These are phyloP conservation scores for Phoma sp. DNA, from an alignment of 2,329 filamentous ascomycete genomes.

Conservation along the genomic window DNA sequence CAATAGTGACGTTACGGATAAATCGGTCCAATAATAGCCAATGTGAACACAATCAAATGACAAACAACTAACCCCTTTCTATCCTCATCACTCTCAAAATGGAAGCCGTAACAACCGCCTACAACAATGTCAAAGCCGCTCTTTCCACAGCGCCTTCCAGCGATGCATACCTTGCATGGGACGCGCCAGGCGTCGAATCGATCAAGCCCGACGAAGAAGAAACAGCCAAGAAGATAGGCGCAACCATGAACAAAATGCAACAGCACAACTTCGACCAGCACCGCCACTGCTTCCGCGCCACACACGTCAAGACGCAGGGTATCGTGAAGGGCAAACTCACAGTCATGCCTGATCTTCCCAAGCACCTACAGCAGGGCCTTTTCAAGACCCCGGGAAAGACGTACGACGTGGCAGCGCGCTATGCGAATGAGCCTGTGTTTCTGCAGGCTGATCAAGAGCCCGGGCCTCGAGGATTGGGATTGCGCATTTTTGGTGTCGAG, in stretches of 20 bases:
- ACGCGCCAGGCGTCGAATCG: slow-evolving; percentile 44
- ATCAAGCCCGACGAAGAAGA: slow-evolving; percentile 42
- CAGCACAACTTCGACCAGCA: slow-evolving; percentile 51
- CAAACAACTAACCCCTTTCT: not conserved
- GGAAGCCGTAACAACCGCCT: slow-evolving; percentile 3
- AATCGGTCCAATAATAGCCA: no score
- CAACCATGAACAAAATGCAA: slow-evolving; percentile 48
- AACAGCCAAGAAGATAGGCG: slow-evolving; percentile 43
- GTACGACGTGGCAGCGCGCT: slow-evolving; percentile 47
- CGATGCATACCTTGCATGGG: slow-evolving; percentile 34
- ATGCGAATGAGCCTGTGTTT: slow-evolving; percentile 46
- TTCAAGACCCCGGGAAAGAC: slow-evolving; percentile 39
- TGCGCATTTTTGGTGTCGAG: slow-evolving; percentile 46
- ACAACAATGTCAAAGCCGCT: slow-evolving; percentile 3
- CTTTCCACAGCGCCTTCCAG: slow-evolving; percentile 28
- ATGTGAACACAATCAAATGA: not conserved
- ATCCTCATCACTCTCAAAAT: not conserved
- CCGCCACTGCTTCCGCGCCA: slow-evolving; percentile 47
- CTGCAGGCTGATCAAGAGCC: slow-evolving; percentile 45
- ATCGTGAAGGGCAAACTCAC: slow-evolving; percentile 31
- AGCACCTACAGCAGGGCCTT: slow-evolving; percentile 46
- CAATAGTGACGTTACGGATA: no score
- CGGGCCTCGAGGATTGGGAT: slow-evolving; percentile 43
- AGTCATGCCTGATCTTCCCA: slow-evolving; percentile 26
- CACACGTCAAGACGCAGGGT: slow-evolving; percentile 42